A percentile compares a stretch with the other conserved stretches of the same genome.
These are phyloP conservation scores for Gossypium herbaceum DNA, from an alignment of 345 rosid species.

Conservation along the genomic window DNA sequence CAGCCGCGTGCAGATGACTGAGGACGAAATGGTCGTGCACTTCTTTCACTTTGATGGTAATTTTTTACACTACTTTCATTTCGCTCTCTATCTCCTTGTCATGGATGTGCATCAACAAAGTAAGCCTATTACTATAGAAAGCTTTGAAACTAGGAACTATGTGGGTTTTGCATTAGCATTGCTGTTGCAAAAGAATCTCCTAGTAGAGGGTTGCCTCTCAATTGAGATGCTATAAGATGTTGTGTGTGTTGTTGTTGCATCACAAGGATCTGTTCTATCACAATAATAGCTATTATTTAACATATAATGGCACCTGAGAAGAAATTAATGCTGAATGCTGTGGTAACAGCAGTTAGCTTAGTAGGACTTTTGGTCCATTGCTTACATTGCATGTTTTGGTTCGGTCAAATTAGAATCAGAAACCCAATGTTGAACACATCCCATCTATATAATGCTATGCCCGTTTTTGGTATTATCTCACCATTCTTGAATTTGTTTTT, in stretches of 20 bases:
- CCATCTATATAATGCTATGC: background rate
- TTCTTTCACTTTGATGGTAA: constrained; percentile 87
- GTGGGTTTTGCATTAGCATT: background rate
- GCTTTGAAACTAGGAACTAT: background rate
- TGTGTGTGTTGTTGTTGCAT: background rate
- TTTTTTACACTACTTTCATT: background rate
- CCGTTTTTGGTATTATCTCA: background rate
- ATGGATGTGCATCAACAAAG: background rate
- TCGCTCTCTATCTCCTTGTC: background rate
- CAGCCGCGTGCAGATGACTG: constrained; percentile 71
- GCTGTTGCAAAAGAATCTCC: background rate
- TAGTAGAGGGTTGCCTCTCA: background rate
- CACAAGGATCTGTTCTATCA: background rate
- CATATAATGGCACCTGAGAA: constrained; percentile 4
- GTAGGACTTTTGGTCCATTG: constrained; percentile 4
- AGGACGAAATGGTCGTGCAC: constrained; percentile 67
- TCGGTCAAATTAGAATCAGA: background rate
- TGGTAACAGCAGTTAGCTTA: background rate
- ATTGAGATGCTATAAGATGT: background rate
- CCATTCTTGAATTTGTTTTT: background rate
- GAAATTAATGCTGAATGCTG: background rate
- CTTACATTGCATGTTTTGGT: background rate
- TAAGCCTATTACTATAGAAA: background rate
- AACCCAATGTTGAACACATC: background rate
- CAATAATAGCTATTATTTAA: background rate